Evolutionary conservation across 768 basidiomycete species (phyloP), one percentile per base, ranked within the genome.

Genomic region (Psilocybe azurescens): DNA sequence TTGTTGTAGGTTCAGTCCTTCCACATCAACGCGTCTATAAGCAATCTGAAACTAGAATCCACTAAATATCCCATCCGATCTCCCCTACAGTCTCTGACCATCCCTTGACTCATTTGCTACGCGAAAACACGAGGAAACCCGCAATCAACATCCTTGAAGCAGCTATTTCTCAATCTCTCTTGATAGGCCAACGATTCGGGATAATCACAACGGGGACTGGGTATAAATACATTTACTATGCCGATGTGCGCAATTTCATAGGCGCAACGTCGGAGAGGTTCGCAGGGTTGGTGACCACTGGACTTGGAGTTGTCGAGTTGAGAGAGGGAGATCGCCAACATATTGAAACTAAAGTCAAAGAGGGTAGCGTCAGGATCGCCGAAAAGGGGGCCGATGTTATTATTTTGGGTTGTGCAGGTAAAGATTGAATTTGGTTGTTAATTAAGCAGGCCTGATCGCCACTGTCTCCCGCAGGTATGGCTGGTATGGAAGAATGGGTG

Each of bases 401-500:
- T 29, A 69, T 79, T 50, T 59, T 78, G 28, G 77, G 77, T 10
- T 78, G 78, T 62, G 78, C 77, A 38, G 77, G 75, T 75, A 60
- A 18, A 50, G 48, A 61, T 44, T 46, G 16, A n/a, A 46, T 30
- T 36, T 44, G 14, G 20, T 30, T 24, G 20, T 30, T 20, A 30
- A 10, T 52, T 16, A 36, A 36, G 14, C 8, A n/a, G 10, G 16
- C 7, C 36, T 11, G 13, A 54, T 48, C 13, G 11, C 10, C 13
- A 6, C 6, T 44, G 24, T 38, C 6, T 53, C 30, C 20, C 24
- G 44, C 39, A 75, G 74, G 73, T 16, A 79, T 78, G 76, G 70
- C 74, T 4, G 77, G 77, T 4, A 78, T 76, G 75, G 78, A 79
- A 62, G 60, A 56, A 8, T 47, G 76, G 11, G 72, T 78, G 28